Conservation (phyloP, 2,329 filamentous ascomycete genomes). For the Rhynchosporium secalis region DNA sequence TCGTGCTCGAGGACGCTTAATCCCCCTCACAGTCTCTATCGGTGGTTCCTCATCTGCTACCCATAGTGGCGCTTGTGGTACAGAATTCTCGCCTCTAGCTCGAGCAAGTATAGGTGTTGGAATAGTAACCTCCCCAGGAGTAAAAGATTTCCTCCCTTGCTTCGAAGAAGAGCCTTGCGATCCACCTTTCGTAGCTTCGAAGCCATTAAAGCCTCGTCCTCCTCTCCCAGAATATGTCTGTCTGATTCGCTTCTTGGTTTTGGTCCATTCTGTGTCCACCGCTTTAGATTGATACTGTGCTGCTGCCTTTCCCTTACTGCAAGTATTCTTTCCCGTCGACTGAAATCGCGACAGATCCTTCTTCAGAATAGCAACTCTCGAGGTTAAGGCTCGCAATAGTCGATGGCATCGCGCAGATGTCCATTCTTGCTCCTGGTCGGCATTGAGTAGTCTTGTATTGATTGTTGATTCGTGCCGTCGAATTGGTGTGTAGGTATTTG, state of each 20-base stretch:
- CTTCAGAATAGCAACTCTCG: slow-evolving; percentile 44
- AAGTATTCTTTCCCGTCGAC: slow-evolving; percentile 8
- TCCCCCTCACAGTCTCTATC: not conserved
- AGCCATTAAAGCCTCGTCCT: slow-evolving; percentile 9
- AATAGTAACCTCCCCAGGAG: slow-evolving; percentile 37
- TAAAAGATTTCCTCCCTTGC: slow-evolving; percentile 21
- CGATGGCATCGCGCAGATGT: slow-evolving; percentile 47
- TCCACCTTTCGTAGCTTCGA: not conserved
- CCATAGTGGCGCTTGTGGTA: not conserved
- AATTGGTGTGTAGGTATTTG: slow-evolving; percentile 36
- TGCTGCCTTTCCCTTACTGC: not conserved
- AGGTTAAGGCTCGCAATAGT: slow-evolving; percentile 46
- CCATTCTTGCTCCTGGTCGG: slow-evolving; percentile 39
- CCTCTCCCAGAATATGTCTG: slow-evolving; percentile 36
- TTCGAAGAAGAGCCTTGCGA: slow-evolving; percentile 3
- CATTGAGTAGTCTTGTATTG: slow-evolving; percentile 26
- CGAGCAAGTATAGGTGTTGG: slow-evolving; percentile 39
- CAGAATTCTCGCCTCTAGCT: slow-evolving; percentile 26
- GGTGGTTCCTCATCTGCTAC: not conserved
- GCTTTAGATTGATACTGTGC: not conserved
- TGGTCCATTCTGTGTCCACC: slow-evolving; percentile 32
- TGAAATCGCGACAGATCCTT: slow-evolving; percentile 38
- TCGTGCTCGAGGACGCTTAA: slow-evolving; percentile 18
- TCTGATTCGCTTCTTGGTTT: slow-evolving; percentile 32
- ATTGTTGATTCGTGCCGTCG: slow-evolving; percentile 31